Conservation (phyloP, 495 filamentous ascomycete genomes). For the Trichocladium antarcticum region DNA sequence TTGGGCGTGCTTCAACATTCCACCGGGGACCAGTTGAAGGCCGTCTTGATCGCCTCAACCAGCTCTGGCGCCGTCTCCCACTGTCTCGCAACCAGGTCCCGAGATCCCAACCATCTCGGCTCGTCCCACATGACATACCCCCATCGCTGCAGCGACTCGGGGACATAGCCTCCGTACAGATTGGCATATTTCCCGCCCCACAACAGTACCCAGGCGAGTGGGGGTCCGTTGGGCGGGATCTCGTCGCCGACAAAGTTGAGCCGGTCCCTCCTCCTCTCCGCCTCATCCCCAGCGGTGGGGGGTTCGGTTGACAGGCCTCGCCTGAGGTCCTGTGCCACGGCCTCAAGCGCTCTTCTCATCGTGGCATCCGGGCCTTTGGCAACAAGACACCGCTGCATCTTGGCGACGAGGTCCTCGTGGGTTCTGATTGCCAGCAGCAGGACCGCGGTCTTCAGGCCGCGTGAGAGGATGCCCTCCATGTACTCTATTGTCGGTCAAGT, state of each 20-base stretch:
- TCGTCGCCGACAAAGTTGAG: not conserved
- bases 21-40: too few relatives aligned
- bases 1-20: too few relatives aligned
- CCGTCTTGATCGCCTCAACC: too few relatives aligned
- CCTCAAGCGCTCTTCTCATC: not conserved
- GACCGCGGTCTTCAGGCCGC: not conserved
- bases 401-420: not conserved
- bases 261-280: not conserved
- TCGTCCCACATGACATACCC: constrained; percentile 1
- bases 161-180: not conserved
- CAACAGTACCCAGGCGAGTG: not conserved
- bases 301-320: not conserved
- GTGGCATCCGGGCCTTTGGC: not conserved
- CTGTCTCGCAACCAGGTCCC: not conserved
- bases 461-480: not conserved
- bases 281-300: too few relatives aligned
- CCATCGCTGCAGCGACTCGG: not conserved
- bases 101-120: not conserved
- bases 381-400: not conserved
- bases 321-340: not conserved
- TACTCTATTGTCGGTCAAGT: not conserved
- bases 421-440: not conserved
- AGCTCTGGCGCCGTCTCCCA: not conserved
- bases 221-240: not conserved
- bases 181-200: not conserved